A percentile compares a stretch with the other conserved stretches of the same genome.
Conservation (phyloP, 2,329 filamentous ascomycete genomes). For the Ascochyta pisi region DNA sequence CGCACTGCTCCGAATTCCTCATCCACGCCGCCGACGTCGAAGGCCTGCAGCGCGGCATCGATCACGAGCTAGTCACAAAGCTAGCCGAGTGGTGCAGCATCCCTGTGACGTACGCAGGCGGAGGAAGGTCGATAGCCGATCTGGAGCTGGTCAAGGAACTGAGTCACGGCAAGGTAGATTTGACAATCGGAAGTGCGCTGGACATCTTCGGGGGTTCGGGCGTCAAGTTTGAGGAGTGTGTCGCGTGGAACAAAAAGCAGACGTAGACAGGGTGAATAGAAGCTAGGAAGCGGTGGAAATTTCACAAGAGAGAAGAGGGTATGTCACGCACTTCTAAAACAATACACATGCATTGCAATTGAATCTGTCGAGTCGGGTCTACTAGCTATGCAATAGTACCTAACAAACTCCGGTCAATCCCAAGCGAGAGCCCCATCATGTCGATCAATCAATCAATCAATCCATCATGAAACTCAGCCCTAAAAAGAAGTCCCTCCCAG, state of each 20-base stretch:
- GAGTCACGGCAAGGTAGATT: slow-evolving; percentile 81
- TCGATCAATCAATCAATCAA: neutral
- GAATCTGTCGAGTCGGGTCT: neutral
- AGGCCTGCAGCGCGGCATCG: slow-evolving; percentile 88
- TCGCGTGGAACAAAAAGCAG: slow-evolving; percentile 75
- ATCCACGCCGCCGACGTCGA: slow-evolving; percentile 98
- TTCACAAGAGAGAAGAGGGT: neutral
- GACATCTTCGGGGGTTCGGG: slow-evolving; percentile 93
- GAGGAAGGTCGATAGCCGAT: slow-evolving; percentile 82
- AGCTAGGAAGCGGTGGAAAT: too few species aligned
- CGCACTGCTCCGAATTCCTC: slow-evolving; percentile 94
- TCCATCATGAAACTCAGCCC: too few species aligned
- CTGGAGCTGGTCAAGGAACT: slow-evolving; percentile 80
- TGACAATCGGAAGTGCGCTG: slow-evolving; percentile 95
- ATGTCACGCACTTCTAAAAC: neutral
- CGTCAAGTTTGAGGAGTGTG: slow-evolving; percentile 87
- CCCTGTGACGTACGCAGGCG: slow-evolving; percentile 95
- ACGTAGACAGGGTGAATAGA: neutral
- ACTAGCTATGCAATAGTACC: slow-evolving; percentile 9
- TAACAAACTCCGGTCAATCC: neutral
- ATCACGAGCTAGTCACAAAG: slow-evolving; percentile 78
- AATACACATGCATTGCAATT: slow-evolving; percentile 14
- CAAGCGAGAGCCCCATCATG: neutral
- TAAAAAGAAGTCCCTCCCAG: neutral
- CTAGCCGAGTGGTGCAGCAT: slow-evolving; percentile 87